Evolutionary conservation across 192 early-diverging fungal genomes (phyloP), one percentile per base, ranked within the genome.

Genomic region (Backusella circina): DNA sequence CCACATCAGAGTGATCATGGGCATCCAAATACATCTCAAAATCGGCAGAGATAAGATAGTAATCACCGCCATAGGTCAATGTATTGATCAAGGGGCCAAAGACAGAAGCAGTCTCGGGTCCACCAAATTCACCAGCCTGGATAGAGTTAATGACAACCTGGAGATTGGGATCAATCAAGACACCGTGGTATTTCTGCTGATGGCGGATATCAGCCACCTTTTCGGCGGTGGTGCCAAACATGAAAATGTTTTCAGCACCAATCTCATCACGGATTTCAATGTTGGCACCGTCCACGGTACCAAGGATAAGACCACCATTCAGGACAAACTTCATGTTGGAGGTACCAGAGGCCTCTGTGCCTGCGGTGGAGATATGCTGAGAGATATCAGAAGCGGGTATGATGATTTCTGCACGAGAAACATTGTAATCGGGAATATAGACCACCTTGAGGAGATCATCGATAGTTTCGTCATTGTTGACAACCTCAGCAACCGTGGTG

Each of bases 291-390:
- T 99, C 97, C 31, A 99, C 91, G 0, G 96, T 99, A 72, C 98
- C 98, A 39, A 99, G 88, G 78, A 99, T 99, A 68, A 98, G 84
- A 74, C 98, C 98, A 74, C 98, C 97, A 82, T 99, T 99, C 57
- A 99, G 83, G 54, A 98, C 96, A 88, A 99, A 99, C 88, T 99
- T 99, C 97, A 99, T 99, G 88, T 99, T 99, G 13, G 96, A 98
- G 5, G 98, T 99, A 65, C 98, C 98, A 21, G 96, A 98, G n/a
- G 97, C 98, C 84, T 99, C 98, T 6, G 96, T 99, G 73, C 97
- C 98, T 21, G 98, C 98, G 4, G 97, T 98, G 33, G 98, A 99
- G 81, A 99, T 99, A 84, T 99, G 98, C 89, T 99, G 97, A 39
- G 98, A 99, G 74, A 99, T 97, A 84, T 99, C 98, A 76, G 93